Evolutionary conservation across 2,329 filamentous ascomycete genomes (phyloP), one percentile per base, ranked within the genome.

Genomic region (Metarhizium guizhouense): DNA sequence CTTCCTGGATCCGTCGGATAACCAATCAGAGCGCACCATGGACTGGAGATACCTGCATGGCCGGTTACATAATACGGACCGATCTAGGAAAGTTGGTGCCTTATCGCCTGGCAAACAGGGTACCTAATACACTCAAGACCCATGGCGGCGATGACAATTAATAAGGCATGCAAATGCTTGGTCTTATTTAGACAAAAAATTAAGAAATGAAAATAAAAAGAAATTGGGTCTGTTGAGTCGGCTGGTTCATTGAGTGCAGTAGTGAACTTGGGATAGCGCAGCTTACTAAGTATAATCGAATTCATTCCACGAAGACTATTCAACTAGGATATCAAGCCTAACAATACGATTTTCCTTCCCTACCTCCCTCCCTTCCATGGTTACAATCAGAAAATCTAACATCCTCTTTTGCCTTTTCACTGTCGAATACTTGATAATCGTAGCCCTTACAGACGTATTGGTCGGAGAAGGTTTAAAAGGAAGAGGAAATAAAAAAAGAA

Each of bases 291-390:
- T 30, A 48, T 30, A n/a, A 8, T 10, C 29, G 25, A 43, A 38
- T 42, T 25, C 20, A 52, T 51, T 51, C 36, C 45, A 51, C 32
- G 47, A 54, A 55, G 32, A 38, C 54, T 57, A 49, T 56, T 55
- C 34, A 54, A 54, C 32, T 38, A 57, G 56, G 42, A 54, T 56
- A 56, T 54, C 48, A 53, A 40, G 47, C 34, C 48, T 36, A 36
- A 40, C 36, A 29, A 54, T 29, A 45, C 52, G n/a, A 42, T 38
- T 20, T 29, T 51, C 20, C 38, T 52, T 45, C 29, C 25, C 29
- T 47, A 36, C 36, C 47, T 18, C 38, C 38, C 51, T 50, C 11
- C 51, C 30, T 51, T 48, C 52, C 25, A 34, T 18, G 30, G n/a
- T 30, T n/a, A 49, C 36, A 2, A 56, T 25, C 2, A 18, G 4